Conservation (phyloP, 441 rosid species). For the Raphanus hybrid region DNA sequence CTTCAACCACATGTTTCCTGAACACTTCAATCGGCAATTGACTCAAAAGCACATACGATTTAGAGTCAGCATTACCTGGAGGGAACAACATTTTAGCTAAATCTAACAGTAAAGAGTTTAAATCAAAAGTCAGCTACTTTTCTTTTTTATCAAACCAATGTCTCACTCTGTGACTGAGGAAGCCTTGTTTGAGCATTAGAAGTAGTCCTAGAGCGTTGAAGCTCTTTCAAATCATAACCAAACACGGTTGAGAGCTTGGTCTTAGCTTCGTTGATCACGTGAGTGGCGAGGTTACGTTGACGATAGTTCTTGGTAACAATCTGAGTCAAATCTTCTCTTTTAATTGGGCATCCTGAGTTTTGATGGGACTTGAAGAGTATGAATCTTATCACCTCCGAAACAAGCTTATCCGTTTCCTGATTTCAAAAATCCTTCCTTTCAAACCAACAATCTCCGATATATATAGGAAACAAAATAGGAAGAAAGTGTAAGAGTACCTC, state of each 20-base stretch:
- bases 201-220: slow-evolving; percentile 67
- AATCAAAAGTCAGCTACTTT: neutral
- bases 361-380: slow-evolving; percentile 82
- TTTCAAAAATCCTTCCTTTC: neutral
- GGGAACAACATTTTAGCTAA: slow-evolving; percentile 17
- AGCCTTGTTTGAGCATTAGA: slow-evolving; percentile 53
- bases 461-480: neutral
- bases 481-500: slow-evolving; percentile 48
- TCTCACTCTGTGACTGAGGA: slow-evolving; percentile 59
- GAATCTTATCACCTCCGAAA: slow-evolving; percentile 81
- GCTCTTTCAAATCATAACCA: slow-evolving; percentile 80
- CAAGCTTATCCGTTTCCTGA: slow-evolving; percentile 90
- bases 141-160: neutral
- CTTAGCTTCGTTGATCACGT: slow-evolving; percentile 68
- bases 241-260: slow-evolving; percentile 65
- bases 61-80: slow-evolving; percentile 62
- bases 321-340: slow-evolving; percentile 88
- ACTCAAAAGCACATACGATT: slow-evolving; percentile 79
- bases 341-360: slow-evolving; percentile 77
- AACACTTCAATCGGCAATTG: slow-evolving; percentile 69
- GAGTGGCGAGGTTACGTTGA: slow-evolving; percentile 65
- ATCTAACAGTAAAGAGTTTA: neutral
- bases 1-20: slow-evolving; percentile 69
- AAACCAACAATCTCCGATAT: neutral
- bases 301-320: slow-evolving; percentile 72